These are phyloP conservation scores for Emmonsiellopsis sp. DNA, from an alignment of 2,329 filamentous ascomycete species.

Conservation along the genomic window DNA sequence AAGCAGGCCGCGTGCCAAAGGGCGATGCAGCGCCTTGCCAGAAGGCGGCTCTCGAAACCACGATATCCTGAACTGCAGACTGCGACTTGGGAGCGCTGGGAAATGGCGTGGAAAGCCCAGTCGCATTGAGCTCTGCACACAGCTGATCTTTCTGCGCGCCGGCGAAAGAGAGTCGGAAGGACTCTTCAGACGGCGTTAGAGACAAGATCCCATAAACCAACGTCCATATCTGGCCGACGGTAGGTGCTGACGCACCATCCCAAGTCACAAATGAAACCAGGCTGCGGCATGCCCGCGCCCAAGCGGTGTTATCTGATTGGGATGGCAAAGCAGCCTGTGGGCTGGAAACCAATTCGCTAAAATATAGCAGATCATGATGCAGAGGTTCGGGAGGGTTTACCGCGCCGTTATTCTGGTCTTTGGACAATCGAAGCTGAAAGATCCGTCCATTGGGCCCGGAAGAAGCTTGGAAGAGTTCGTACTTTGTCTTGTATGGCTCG, in stretches of 20 bases:
- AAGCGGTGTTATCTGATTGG: conserved; percentile 29
- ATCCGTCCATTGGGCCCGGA: conserved; percentile 8
- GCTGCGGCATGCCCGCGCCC: conserved; percentile 26
- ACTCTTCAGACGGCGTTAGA: conserved; percentile 22
- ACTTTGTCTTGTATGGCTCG: conserved; percentile 15
- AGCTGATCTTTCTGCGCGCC: conserved; percentile 21
- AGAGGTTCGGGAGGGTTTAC: conserved; percentile 17
- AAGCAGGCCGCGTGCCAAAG: conserved; percentile 54
- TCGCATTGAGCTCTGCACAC: conserved; percentile 21
- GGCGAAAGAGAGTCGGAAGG: conserved; percentile 24
- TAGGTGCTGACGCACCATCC: conserved; percentile 20
- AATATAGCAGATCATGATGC: conserved; percentile 21
- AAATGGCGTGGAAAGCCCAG: conserved; percentile 37
- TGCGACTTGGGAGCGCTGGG: conserved; percentile 27
- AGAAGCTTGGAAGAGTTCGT: conserved; percentile 13
- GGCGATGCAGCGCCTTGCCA: conserved; percentile 64
- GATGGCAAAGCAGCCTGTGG: conserved; percentile 15
- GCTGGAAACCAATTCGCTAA: conserved; percentile 20
- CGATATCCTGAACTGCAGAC: conserved; percentile 29
- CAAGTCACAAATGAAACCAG: conserved; percentile 26
- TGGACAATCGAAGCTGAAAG: conserved; percentile 14
- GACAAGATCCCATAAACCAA: conserved; percentile 30
- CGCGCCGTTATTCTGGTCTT: conserved; percentile 13
- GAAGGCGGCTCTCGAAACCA: conserved; percentile 50
- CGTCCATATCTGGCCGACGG: conserved; percentile 32